These are phyloP conservation scores for Trametes maxima DNA, from an alignment of 768 basidiomycete genomes.

Conservation along the genomic window DNA sequence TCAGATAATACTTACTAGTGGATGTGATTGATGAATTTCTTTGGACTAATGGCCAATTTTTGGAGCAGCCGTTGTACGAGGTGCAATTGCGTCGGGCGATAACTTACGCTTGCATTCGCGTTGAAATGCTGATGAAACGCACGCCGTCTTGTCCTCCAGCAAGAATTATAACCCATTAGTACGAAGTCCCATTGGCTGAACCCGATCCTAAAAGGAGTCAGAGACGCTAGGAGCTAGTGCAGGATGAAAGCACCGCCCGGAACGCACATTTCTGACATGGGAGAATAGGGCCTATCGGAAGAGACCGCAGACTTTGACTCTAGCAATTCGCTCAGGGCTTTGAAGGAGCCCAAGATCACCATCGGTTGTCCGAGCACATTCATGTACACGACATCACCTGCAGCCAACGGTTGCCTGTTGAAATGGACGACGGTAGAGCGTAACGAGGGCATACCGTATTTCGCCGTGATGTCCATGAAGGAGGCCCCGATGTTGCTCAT, in stretches of 20 bases:
- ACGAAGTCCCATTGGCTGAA: constrained; percentile 7
- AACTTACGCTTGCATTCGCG: constrained; percentile 2
- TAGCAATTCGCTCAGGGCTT: constrained; percentile 7
- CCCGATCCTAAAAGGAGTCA: background rate
- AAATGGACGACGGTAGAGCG: no score
- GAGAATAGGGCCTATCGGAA: constrained; percentile 1
- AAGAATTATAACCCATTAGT: background rate
- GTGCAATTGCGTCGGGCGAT: constrained; percentile 7
- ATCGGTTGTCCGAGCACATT: constrained; percentile 13
- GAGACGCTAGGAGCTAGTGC: background rate
- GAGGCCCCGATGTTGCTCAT: background rate
- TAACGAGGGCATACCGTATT: constrained; percentile 4
- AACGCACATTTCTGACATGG: constrained; percentile 1
- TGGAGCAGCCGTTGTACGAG: constrained; percentile 6
- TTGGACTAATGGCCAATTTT: background rate
- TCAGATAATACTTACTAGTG: background rate
- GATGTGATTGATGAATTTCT: constrained; percentile 6
- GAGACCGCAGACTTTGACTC: constrained; percentile 6
- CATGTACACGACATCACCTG: constrained; percentile 17
- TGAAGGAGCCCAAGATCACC: constrained; percentile 12
- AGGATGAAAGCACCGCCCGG: no score
- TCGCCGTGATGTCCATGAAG: constrained; percentile 5
- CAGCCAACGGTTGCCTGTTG: no score
- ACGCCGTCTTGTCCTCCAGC: constrained; percentile 21
- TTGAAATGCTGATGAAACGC: constrained; percentile 22